A percentile compares a stretch with the other conserved stretches of the same genome.
These are phyloP conservation scores for Postia placenta DNA, from an alignment of 768 basidiomycete species.

Conservation along the genomic window DNA sequence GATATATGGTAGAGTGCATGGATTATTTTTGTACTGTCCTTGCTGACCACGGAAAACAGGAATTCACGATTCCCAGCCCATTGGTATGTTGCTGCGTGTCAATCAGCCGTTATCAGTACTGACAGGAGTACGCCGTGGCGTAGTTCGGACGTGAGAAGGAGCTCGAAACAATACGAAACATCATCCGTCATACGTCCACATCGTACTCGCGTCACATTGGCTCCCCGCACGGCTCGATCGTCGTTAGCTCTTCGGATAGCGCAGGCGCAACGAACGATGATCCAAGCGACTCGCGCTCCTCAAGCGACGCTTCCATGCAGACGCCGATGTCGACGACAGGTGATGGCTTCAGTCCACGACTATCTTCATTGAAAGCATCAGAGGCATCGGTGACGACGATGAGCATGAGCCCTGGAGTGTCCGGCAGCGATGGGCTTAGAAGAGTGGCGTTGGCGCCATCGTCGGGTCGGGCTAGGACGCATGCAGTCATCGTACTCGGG, in stretches of 20 bases:
- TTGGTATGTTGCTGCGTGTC: conserved; percentile 35
- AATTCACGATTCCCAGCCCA: conserved; percentile 64
- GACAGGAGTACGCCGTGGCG: neutral
- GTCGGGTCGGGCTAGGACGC: conserved; percentile 41
- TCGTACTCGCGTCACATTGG: conserved; percentile 54
- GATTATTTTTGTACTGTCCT: neutral
- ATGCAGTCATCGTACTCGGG: conserved; percentile 56
- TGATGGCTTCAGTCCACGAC: conserved; percentile 16
- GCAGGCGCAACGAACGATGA: conserved; percentile 13
- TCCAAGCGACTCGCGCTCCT: conserved; percentile 37
- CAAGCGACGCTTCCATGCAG: conserved; percentile 23
- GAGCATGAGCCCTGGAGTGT: conserved; percentile 27
- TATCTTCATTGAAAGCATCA: conserved; percentile 8
- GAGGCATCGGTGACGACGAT: conserved; percentile 16
- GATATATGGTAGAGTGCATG: conserved; percentile 47
- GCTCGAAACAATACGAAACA: conserved; percentile 59
- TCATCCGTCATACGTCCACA: conserved; percentile 45
- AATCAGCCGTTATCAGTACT: neutral
- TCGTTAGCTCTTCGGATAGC: conserved; percentile 31
- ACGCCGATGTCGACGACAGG: conserved; percentile 8
- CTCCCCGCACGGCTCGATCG: conserved; percentile 34
- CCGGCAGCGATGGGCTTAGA: conserved; percentile 38
- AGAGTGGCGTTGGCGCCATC: conserved; percentile 38
- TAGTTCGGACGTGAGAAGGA: conserved; percentile 71
- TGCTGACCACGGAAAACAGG: conserved; percentile 31